These are phyloP conservation scores for Pisolithus sp. DNA, from an alignment of 768 basidiomycete species.

Conservation along the genomic window DNA sequence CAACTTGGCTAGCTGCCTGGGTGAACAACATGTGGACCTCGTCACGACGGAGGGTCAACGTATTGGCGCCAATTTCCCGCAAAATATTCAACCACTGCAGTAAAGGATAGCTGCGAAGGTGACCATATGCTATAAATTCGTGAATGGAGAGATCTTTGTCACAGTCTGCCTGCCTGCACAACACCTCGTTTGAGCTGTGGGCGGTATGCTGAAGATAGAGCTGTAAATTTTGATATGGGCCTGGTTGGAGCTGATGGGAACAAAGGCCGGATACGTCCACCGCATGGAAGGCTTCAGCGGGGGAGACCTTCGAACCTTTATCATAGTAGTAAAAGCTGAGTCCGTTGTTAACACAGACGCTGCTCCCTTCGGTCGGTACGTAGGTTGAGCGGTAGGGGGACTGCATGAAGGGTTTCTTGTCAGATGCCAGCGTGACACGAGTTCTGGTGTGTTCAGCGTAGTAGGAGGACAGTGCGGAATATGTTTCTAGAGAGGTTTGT, in stretches of 20 bases:
- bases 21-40: slow-evolving; percentile 35
- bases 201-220: slow-evolving; percentile 29
- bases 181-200: slow-evolving; percentile 35
- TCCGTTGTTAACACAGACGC: slow-evolving; percentile 25
- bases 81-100: slow-evolving; percentile 45
- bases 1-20: slow-evolving; percentile 38
- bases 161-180: slow-evolving; percentile 38
- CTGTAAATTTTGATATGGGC: slow-evolving; percentile 31
- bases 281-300: slow-evolving; percentile 7
- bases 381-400: slow-evolving; percentile 25
- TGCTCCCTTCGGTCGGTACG: slow-evolving; percentile 12
- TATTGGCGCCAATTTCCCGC: slow-evolving; percentile 31
- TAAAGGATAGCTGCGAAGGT: slow-evolving; percentile 34
- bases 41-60: slow-evolving; percentile 29
- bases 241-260: slow-evolving; percentile 25
- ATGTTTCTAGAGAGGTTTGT: slow-evolving; percentile 2
- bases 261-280: slow-evolving; percentile 16
- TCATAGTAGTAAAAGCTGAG: slow-evolving; percentile 27
- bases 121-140: slow-evolving; percentile 36
- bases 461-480: background rate
- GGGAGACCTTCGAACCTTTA: slow-evolving; percentile 2
- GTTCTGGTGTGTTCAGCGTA: slow-evolving; percentile 3
- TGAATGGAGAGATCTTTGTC: slow-evolving; percentile 33
- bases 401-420: slow-evolving; percentile 24
- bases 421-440: slow-evolving; percentile 33